Percentiles rank a stretch among this genome's conserved stretches.
Evolutionary conservation across 202 grass and related monocot genomes (phyloP).

Genomic region (Brachypodium distachyon): DNA sequence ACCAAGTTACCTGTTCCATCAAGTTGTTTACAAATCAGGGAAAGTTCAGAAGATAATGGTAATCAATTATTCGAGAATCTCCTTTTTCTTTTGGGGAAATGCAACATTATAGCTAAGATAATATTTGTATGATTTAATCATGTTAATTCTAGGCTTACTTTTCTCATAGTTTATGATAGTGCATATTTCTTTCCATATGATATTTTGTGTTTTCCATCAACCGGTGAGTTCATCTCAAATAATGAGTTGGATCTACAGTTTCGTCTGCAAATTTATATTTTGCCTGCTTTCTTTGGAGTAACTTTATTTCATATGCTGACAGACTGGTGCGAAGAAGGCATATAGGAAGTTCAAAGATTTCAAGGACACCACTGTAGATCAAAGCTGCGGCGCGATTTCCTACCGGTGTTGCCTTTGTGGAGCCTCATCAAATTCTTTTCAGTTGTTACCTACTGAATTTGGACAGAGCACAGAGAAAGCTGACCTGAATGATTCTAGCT

Average conservation of each 20-base stretch:
- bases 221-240: constrained; percentile 17
- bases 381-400: constrained; percentile 34
- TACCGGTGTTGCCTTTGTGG: constrained; percentile 73
- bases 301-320: constrained; percentile 29
- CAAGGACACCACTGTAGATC: constrained; percentile 40
- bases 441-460: constrained; percentile 38
- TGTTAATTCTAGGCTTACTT: background rate
- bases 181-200: background rate
- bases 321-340: constrained; percentile 67
- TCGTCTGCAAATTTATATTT: constrained; percentile 2
- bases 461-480: constrained; percentile 28
- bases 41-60: constrained; percentile 96
- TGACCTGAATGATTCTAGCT: constrained; percentile 29
- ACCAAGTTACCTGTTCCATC: constrained; percentile 87
- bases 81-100: too few relatives aligned
- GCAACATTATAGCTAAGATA: background rate
- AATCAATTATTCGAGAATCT: too few relatives aligned
- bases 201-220: background rate
- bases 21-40: constrained; percentile 75
- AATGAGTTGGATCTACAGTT: background rate
- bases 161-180: background rate
- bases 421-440: constrained; percentile 55
- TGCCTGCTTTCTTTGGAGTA: background rate
- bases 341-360: constrained; percentile 60
- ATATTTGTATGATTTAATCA: background rate